These are phyloP conservation scores for sunflower (Helianthus annuus) DNA, from an alignment of 129 eudicot genomes.

Conservation along the genomic window HanXRQr2.0-SUNRISE NC_035442.2:9851165-9851664, in stretches of 20 bases:
- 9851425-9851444: not conserved
- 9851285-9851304: slow-evolving; percentile 19
- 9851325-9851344: slow-evolving; percentile 15
- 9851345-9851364: slow-evolving; percentile 20
- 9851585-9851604: not conserved
- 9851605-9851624: slow-evolving; percentile 13
- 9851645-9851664: not conserved
- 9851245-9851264: not conserved
- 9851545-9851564: slow-evolving; percentile 15
- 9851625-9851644: slow-evolving; percentile 14
- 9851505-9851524: slow-evolving; percentile 25
- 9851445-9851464: not conserved
- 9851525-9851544: not conserved
- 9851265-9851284: slow-evolving; percentile 14
- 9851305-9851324: slow-evolving; percentile 30
- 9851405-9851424: slow-evolving; percentile 24
- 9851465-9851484: slow-evolving; percentile 19
- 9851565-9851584: not conserved
- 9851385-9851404: not conserved
- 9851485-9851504: slow-evolving; percentile 25
- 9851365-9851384: slow-evolving; percentile 22
- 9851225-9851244: not conserved
- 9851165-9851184: too few relatives aligned
- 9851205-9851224: too few relatives aligned
- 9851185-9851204: too few relatives aligned